Evolutionary conservation across 2,329 filamentous ascomycete genomes (phyloP), one percentile per base, ranked within the genome.

Genomic region (Trichoderma endophyticum): DNA sequence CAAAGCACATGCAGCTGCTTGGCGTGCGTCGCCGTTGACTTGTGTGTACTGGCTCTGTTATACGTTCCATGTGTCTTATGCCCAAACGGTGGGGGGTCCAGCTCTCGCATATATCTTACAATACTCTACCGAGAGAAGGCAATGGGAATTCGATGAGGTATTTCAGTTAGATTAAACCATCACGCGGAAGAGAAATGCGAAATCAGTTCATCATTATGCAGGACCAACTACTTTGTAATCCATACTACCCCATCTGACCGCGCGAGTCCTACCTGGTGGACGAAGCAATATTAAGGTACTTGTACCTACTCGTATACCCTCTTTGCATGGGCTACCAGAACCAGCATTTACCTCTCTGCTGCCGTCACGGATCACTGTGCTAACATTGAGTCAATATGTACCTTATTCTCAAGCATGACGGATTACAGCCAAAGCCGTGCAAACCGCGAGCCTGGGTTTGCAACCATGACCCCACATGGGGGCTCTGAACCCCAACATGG

Each of bases 111-210:
- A 70, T 70, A 34, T 70, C 39, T 36, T 54, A 15, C 26, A 30
- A 5, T 7, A 34, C 34, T 57, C n/a, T 59, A 30, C 57, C 57
- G 57, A 69, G 54, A 36, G 32, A 68, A 60, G 34, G 30, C 36
- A 21, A 57, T 48, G 14, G 54, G 8, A 26, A 30, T 48, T 34
- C 36, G 48, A 61, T 54, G 67, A 32, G 57, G 61, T 28, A 62
- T 70, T 62, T 62, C 67, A 62, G 57, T 70, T 70, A 54, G 67
- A 70, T 70, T 70, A 70, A 28, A 9, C 57, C 67, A 62, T 62
- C 56, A 51, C 24, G 28, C 21, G 63, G 39, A 54, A 56, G 48
- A 54, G n/a, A 56, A 66, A 56, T 66, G 51, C 39, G 67, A 70
- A 36, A 62, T 70, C 67, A 32, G 39, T 54, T 26, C 48, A 62